Evolutionary conservation across 208 protist species (phyloP).

Genomic region (Leishmania turanica): DNA sequence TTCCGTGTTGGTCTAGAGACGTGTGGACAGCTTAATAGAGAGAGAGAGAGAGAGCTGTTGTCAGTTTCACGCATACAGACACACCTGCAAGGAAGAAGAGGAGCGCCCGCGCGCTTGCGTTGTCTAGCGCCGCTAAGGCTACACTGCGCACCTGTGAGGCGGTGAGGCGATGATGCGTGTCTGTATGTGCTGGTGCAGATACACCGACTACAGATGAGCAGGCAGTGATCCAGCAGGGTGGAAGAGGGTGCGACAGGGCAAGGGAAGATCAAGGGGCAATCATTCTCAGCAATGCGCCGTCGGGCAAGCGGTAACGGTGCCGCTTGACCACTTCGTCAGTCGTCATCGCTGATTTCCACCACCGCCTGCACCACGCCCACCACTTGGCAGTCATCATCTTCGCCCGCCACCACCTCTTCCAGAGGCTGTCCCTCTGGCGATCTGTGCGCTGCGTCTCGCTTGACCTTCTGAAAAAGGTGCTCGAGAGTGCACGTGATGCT

Average conservation of each 20-base stretch:
- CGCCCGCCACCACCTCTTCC: conserved; percentile 3
- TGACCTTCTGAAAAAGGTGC: not conserved
- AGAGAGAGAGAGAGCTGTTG: not conserved
- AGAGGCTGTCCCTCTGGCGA: not conserved
- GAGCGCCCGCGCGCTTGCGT: not conserved
- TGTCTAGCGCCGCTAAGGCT: not conserved
- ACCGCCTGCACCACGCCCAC: conserved; percentile 24
- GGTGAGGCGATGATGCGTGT: not conserved
- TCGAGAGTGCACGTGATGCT: not conserved
- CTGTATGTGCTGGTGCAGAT: not conserved
- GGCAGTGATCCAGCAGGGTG: not conserved
- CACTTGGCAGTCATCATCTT: conserved; percentile 39
- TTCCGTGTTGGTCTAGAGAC: not conserved
- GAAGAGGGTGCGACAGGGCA: not conserved
- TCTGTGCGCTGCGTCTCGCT: not conserved
- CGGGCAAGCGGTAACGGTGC: not conserved
- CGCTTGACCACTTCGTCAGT: conserved; percentile 10
- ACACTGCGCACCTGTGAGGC: not conserved
- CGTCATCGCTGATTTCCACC: conserved; percentile 68
- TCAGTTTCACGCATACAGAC: not conserved
- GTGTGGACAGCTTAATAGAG: not conserved
- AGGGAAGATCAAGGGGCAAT: no score
- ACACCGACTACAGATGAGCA: not conserved
- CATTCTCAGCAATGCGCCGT: not conserved
- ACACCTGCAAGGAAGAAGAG: not conserved